Conservation (phyloP, 2,329 filamentous ascomycete species). For the Stagonosporopsis cucurbitacearum region DNA sequence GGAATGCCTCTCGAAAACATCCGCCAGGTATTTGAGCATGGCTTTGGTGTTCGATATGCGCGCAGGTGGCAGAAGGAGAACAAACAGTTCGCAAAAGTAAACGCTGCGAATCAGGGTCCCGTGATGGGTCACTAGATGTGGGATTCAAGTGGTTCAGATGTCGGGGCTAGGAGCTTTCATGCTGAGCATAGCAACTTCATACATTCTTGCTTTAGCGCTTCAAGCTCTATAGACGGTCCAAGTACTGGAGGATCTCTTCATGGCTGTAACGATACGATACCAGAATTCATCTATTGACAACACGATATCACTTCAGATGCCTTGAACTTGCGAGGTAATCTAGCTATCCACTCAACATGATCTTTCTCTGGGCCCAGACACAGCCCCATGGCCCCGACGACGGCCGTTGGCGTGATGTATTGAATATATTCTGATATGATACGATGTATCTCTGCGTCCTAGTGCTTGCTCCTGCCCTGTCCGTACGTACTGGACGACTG, state of each 20-base stretch:
- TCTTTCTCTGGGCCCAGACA: neutral
- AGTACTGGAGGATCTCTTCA: conserved; percentile 3
- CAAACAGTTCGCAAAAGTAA: conserved; percentile 42
- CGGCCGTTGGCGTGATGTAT: too few species aligned
- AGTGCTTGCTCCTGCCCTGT: too few species aligned
- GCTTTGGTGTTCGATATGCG: conserved; percentile 46
- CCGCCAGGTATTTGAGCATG: conserved; percentile 44
- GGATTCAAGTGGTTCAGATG: neutral
- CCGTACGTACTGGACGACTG: too few species aligned
- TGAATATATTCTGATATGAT: too few species aligned
- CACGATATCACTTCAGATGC: neutral
- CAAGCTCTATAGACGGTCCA: neutral
- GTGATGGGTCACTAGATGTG: conserved; percentile 30
- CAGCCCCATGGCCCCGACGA: too few species aligned
- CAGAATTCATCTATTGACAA: neutral
- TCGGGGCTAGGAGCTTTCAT: neutral
- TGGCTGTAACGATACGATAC: conserved; percentile 4
- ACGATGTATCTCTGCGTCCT: too few species aligned
- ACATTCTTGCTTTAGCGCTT: neutral
- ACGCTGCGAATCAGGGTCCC: conserved; percentile 25
- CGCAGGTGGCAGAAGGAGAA: conserved; percentile 48
- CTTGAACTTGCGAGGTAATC: neutral
- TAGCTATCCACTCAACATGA: neutral
- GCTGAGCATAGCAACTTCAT: neutral
- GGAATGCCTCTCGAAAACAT: conserved; percentile 48